Base-by-base conservation (phyloP, 2,329 filamentous ascomycete species). In the Cyphellophora europaea region DNA sequence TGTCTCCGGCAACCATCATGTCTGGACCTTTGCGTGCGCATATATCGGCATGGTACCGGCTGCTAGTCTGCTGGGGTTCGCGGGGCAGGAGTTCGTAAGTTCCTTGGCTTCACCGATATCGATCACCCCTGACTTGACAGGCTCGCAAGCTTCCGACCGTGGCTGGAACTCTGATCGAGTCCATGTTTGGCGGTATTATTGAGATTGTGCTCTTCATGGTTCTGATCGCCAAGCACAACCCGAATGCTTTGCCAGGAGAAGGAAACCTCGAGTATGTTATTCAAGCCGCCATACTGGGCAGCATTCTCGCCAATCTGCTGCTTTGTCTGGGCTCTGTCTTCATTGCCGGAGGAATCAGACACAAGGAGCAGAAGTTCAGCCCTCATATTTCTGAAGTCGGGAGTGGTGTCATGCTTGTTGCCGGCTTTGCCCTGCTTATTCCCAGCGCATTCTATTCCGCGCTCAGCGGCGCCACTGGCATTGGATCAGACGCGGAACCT, bases 161-260 rank as follows among this genome's bases (percentile, higher is more conserved):
- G 6, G 58, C 78, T 32, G 57, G 58, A 14, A 50, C 60, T 5
- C 39, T 66, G 28, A 42, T 72, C 6, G 71, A 74, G 48, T 72
- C 67, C 2, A 66, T 66, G 0, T 57, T 87, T 33, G 82, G 81
- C 2, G 83, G 82, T 1, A 61, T 87, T 6, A 83, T 91, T 34
- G 85, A 93, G 53, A 79, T 93, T 37, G 73, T 93, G 30, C 63
- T 93, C 18, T 91, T 93, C 59, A 80, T 89, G 65, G 72, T 88
- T 2, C 62, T 93, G 29, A 67, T 91, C 30, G 33, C 33, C 15
- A 69, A 62, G 65, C 55, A 77, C 19, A 51, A 57, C 23, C 43
- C 36, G 11, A 39, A 37, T 2, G 44, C 41, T 18, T 15, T 37
- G 13, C 49, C 36, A 11, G 40, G 41, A 3, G 32, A 55, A 8